These are phyloP conservation scores for Nigrospora sphaerica DNA, from an alignment of 2,329 filamentous ascomycete genomes.

Conservation along the genomic window DNA sequence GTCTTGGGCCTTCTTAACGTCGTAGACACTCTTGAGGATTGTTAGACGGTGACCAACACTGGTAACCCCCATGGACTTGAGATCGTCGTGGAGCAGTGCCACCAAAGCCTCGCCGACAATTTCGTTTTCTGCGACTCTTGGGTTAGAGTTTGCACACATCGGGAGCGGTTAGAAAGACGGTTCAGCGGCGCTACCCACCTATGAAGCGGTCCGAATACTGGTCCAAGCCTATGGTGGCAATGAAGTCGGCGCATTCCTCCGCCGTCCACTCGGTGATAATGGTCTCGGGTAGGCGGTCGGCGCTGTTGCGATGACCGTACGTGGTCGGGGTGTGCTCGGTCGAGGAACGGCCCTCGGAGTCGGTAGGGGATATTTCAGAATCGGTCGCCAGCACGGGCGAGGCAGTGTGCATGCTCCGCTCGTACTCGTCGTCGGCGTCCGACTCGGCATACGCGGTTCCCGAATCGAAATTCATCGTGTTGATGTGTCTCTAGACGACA, in stretches of 20 bases:
- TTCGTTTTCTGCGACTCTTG: conserved; percentile 63
- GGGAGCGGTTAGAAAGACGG: too few relatives aligned
- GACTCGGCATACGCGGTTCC: conserved; percentile 71
- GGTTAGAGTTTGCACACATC: background rate
- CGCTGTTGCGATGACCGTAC: conserved; percentile 59
- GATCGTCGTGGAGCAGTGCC: conserved; percentile 81
- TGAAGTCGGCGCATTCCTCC: conserved; percentile 86
- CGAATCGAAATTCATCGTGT: conserved; percentile 52
- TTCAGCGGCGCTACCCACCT: conserved; percentile 49
- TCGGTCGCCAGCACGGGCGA: conserved; percentile 59
- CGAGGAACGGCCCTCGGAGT: conserved; percentile 62
- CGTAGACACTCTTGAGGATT: conserved; percentile 92
- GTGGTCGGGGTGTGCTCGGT: conserved; percentile 75
- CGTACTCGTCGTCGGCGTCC: conserved; percentile 78
- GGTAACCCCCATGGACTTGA: conserved; percentile 88
- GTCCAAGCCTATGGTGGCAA: conserved; percentile 68
- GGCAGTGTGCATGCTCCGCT: conserved; percentile 62
- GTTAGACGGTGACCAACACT: conserved; percentile 93
- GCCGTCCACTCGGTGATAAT: conserved; percentile 75
- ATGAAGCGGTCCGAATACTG: conserved; percentile 81
- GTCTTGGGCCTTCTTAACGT: conserved; percentile 90
- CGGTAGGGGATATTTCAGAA: conserved; percentile 63
- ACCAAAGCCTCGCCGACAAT: conserved; percentile 89
- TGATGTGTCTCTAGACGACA: background rate
- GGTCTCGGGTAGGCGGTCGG: conserved; percentile 63